Percentiles rank a stretch among this genome's conserved stretches.
Conservation (phyloP, 1,284 basidiomycete species). For the Apiotrichum siamense region DNA sequence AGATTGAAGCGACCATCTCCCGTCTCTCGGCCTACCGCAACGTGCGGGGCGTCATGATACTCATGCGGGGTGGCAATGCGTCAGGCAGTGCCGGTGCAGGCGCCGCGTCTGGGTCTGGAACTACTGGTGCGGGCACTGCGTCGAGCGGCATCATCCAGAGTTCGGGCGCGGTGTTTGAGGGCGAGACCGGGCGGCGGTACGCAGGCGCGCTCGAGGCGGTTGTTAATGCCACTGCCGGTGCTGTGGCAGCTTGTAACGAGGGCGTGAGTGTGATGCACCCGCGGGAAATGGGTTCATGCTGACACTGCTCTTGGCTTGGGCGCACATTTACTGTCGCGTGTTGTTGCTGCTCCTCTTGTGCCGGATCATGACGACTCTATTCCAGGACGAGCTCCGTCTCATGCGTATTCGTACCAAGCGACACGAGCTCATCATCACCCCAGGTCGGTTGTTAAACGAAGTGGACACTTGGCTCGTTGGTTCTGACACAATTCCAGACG, state of each 20-base stretch:
- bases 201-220: slow-evolving; percentile 70
- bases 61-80: slow-evolving; percentile 61
- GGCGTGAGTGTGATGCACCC: slow-evolving; percentile 24
- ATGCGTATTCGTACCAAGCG: slow-evolving; percentile 83
- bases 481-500: slow-evolving; percentile 52
- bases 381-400: slow-evolving; percentile 76
- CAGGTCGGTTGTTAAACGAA: slow-evolving; percentile 56
- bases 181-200: slow-evolving; percentile 73
- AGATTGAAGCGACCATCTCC: slow-evolving; percentile 68
- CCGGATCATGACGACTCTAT: not conserved
- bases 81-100: slow-evolving; percentile 29
- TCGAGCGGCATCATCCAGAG: slow-evolving; percentile 65
- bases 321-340: no score
- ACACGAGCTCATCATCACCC: slow-evolving; percentile 91
- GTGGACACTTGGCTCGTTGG: not conserved
- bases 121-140: slow-evolving; percentile 12
- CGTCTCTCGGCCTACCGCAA: slow-evolving; percentile 72
- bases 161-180: slow-evolving; percentile 79
- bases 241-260: slow-evolving; percentile 53
- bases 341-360: slow-evolving; percentile 1
- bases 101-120: not conserved
- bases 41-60: slow-evolving; percentile 78
- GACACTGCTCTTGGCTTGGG: no score
- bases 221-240: slow-evolving; percentile 66
- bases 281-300: not conserved